Percentiles rank a stretch among this genome's conserved stretches.
Evolutionary conservation across 495 filamentous ascomycete genomes (phyloP).

Genomic region (Daldinia grandis): DNA sequence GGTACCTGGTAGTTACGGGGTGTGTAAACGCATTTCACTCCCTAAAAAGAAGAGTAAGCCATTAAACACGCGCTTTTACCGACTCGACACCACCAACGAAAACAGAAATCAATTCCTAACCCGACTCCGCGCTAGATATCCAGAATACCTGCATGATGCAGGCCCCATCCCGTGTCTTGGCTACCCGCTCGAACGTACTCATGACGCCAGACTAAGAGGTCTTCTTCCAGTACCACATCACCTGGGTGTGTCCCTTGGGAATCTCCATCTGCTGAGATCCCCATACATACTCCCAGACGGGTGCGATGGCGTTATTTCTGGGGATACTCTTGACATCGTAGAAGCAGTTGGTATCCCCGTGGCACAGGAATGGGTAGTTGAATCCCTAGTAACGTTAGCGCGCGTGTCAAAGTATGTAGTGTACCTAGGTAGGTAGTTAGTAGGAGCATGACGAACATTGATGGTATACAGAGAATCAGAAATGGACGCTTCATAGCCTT

Average conservation of each 20-base stretch:
- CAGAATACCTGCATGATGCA: not conserved
- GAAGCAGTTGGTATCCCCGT: slow-evolving; percentile 46
- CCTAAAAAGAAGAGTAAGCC: not conserved
- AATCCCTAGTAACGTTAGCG: slow-evolving; percentile 34
- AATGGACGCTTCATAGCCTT: not conserved
- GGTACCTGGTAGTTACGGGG: too few species aligned
- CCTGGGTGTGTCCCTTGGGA: slow-evolving; percentile 44
- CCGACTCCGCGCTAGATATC: not conserved
- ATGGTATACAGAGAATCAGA: slow-evolving; percentile 45
- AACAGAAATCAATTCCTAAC: not conserved
- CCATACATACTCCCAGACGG: slow-evolving; percentile 50
- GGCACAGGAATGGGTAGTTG: slow-evolving; percentile 47
- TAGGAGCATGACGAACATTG: slow-evolving; percentile 8
- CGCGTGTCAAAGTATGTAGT: too few species aligned
- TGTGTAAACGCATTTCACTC: not conserved
- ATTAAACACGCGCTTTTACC: not conserved
- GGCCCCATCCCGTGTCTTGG: not conserved
- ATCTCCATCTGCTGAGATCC: slow-evolving; percentile 42
- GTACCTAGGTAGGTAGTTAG: too few species aligned
- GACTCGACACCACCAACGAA: not conserved
- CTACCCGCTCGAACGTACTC: not conserved
- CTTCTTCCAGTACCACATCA: slow-evolving; percentile 46
- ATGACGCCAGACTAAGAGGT: not conserved
- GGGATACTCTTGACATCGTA: slow-evolving; percentile 44
- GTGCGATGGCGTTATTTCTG: not conserved